These are phyloP conservation scores for Chlamydomonas sp. DNA, from an alignment of 139 green algal species.

Conservation along the genomic window DNA sequence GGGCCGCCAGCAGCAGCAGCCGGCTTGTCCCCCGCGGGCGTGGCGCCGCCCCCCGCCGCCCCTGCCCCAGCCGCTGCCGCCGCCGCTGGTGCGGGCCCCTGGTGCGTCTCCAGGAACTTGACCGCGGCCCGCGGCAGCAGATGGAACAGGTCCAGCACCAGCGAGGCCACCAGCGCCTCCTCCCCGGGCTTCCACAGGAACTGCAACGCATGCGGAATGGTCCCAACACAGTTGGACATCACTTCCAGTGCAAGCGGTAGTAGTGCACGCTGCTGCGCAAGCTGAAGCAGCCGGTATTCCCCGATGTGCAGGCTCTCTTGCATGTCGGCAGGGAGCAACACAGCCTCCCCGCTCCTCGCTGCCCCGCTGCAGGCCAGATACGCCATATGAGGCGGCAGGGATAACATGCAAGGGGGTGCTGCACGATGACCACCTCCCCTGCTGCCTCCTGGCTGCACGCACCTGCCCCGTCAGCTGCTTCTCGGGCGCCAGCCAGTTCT, in stretches of 20 bases:
- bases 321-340: too few relatives aligned
- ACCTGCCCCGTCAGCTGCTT: conserved; percentile 53
- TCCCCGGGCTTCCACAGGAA: conserved; percentile 66
- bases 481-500: conserved; percentile 89
- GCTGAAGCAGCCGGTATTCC: too few relatives aligned
- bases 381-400: too few relatives aligned
- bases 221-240: too few relatives aligned
- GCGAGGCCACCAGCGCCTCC: conserved; percentile 87
- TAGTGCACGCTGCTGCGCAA: too few relatives aligned
- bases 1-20: background rate
- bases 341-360: too few relatives aligned
- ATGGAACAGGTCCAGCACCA: conserved; percentile 96
- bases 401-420: too few relatives aligned
- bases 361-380: too few relatives aligned
- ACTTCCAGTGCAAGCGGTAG: too few relatives aligned
- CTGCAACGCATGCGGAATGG: background rate
- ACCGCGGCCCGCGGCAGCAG: conserved; percentile 84
- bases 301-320: too few relatives aligned
- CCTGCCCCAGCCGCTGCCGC: background rate
- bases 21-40: background rate
- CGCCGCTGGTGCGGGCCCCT: background rate
- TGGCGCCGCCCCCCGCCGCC: background rate
- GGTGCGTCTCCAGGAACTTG: conserved; percentile 90
- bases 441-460: background rate
- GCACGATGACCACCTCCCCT: too few relatives aligned